Evolutionary conservation across 2,329 filamentous ascomycete genomes (phyloP).

Genomic region (Pseudocercospora macadamiae): DNA sequence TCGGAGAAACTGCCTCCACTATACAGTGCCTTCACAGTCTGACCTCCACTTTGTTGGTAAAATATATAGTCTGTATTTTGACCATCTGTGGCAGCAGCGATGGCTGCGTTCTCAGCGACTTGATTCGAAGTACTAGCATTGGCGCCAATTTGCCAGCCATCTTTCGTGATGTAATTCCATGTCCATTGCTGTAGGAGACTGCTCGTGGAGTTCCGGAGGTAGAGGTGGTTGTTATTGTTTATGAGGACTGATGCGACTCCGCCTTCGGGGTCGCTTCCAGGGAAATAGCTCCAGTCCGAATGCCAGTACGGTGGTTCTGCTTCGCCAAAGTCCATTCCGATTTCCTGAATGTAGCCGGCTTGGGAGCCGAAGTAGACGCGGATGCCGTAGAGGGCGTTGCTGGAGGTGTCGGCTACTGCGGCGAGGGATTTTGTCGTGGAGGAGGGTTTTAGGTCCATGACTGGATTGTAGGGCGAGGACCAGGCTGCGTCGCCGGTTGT

Average conservation of each 20-base stretch:
- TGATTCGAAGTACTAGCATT: neutral
- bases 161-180: neutral
- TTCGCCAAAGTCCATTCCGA: constrained; percentile 12
- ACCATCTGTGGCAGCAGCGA: neutral
- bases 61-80: neutral
- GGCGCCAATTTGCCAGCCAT: neutral
- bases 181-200: neutral
- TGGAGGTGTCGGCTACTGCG: constrained; percentile 13
- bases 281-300: constrained; percentile 11
- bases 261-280: constrained; percentile 9
- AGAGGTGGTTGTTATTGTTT: neutral
- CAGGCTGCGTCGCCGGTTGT: constrained; percentile 14
- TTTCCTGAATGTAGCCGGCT: constrained; percentile 19
- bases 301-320: constrained; percentile 11
- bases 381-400: constrained; percentile 18
- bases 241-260: neutral
- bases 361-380: constrained; percentile 23
- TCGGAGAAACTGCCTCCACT: neutral
- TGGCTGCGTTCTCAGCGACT: neutral
- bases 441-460: constrained; percentile 3
- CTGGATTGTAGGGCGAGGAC: constrained; percentile 5
- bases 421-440: constrained; percentile 16
- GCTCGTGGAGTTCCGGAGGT: neutral
- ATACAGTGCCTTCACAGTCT: neutral
- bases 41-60: neutral